Conservation (phyloP, 257 asterid species). For the Petunia secreta region DNA sequence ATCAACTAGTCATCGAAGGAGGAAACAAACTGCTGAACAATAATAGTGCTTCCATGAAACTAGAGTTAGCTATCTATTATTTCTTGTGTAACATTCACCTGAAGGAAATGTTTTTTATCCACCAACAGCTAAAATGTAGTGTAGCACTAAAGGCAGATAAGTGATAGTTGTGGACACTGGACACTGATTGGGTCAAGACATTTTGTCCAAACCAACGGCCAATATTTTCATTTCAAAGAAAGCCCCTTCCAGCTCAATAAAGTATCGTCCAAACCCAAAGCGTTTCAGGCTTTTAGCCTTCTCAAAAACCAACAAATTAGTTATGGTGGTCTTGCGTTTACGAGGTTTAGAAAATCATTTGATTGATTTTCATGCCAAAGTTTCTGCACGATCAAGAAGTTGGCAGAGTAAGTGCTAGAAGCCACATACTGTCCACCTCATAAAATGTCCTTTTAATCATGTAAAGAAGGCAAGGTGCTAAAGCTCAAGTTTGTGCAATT, state of each 20-base stretch:
- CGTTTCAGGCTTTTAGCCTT: not conserved
- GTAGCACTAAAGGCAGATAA: slow-evolving; percentile 2
- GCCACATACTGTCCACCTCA: not conserved
- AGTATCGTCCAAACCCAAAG: not conserved
- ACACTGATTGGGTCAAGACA: not conserved
- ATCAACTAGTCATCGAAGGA: not conserved
- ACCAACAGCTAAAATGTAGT: not conserved
- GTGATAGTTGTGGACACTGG: not conserved
- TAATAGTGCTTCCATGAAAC: not conserved
- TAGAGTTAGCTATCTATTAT: slow-evolving; percentile 13
- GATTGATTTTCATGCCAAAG: slow-evolving; percentile 5
- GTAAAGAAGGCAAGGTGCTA: not conserved
- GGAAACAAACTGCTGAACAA: not conserved
- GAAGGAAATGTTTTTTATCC: not conserved
- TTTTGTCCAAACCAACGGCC: not conserved
- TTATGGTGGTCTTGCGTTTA: slow-evolving; percentile 6
- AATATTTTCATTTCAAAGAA: not conserved
- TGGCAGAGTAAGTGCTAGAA: not conserved
- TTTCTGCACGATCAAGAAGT: not conserved
- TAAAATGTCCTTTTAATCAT: not conserved
- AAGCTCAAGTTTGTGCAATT: slow-evolving; percentile 16
- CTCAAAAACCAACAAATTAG: not conserved
- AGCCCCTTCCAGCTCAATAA: slow-evolving; percentile 1
- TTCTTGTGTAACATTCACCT: not conserved
- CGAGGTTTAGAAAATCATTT: slow-evolving; percentile 6